Percentiles rank a stretch among this genome's conserved stretches.
phyloP scores from a whole-genome alignment of 768 basidiomycete genomes.

The Galerina sulciceps region DNA sequence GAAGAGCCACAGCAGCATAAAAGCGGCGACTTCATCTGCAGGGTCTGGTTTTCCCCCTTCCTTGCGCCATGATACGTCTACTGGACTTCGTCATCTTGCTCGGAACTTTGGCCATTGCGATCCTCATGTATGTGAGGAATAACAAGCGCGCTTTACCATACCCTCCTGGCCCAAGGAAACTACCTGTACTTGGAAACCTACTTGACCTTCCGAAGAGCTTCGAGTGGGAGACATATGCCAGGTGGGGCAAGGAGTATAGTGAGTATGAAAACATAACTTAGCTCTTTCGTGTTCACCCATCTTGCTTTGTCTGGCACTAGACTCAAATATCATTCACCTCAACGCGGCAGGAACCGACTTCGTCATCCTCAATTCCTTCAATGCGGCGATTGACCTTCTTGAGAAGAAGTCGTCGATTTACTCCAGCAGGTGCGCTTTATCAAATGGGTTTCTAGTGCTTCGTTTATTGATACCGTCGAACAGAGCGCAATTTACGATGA shows the following conservation, averaged over 20 bases:
- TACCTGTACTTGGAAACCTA: not conserved
- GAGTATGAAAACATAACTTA: no score
- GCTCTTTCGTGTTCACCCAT: no score
- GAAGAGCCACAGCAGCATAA: no score
- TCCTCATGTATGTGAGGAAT: not conserved
- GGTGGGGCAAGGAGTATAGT: not conserved
- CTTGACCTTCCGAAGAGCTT: not conserved
- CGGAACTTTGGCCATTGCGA: not conserved
- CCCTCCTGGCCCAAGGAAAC: not conserved
- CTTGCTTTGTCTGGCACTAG: not conserved
- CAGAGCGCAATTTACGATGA: conserved; percentile 3
- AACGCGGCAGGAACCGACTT: conserved; percentile 3
- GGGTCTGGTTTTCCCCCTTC: no score
- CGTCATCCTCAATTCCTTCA: not conserved
- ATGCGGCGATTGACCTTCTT: conserved; percentile 2
- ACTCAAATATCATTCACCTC: not conserved
- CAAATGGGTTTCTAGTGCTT: no score
- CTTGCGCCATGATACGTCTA: no score
- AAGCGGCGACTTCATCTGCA: no score
- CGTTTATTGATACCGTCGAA: not conserved
- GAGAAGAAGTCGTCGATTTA: conserved; percentile 9
- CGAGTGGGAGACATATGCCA: not conserved
- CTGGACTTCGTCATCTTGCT: no score
- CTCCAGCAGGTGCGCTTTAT: conserved; percentile 3
- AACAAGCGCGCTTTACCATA: not conserved